A percentile compares a stretch with the other conserved stretches of the same genome.
Conservation (phyloP, 1,284 basidiomycete species). For the Bondarzewia mesenterica region DNA sequence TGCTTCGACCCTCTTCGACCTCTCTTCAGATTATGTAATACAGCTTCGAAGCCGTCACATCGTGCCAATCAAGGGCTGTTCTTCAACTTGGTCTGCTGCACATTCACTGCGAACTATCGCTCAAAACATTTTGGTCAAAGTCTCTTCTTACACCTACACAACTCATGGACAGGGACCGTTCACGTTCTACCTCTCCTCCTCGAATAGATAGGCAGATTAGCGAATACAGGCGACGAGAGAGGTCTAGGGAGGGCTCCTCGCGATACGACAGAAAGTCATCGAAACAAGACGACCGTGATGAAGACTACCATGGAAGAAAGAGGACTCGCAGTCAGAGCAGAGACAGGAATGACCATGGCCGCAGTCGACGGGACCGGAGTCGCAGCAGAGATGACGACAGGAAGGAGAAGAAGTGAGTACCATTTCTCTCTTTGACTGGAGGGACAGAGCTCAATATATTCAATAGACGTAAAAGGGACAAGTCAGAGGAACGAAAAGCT, state of each 20-base stretch:
- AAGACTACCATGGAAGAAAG: conserved; percentile 25
- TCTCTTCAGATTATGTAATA: too few relatives aligned
- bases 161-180: conserved; percentile 15
- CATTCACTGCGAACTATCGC: not conserved
- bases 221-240: conserved; percentile 10
- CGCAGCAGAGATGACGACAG: conserved; percentile 34
- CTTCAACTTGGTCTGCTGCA: not conserved
- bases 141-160: not conserved
- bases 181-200: conserved; percentile 12
- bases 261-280: conserved; percentile 25
- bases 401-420: conserved; percentile 57
- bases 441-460: not conserved
- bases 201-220: too few relatives aligned
- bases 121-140: not conserved
- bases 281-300: conserved; percentile 24
- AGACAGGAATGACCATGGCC: conserved; percentile 25
- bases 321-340: conserved; percentile 33
- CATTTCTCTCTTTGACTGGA: not conserved
- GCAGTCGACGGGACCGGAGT: conserved; percentile 23
- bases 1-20: too few relatives aligned
- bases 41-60: too few relatives aligned
- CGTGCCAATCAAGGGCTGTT: too few relatives aligned
- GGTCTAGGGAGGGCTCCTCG: conserved; percentile 14
- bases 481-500: conserved; percentile 67
- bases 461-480: conserved; percentile 69